Evolutionary conservation across 2,329 filamentous ascomycete genomes (phyloP).

Genomic region (Botryotinia narcissicola): DNA sequence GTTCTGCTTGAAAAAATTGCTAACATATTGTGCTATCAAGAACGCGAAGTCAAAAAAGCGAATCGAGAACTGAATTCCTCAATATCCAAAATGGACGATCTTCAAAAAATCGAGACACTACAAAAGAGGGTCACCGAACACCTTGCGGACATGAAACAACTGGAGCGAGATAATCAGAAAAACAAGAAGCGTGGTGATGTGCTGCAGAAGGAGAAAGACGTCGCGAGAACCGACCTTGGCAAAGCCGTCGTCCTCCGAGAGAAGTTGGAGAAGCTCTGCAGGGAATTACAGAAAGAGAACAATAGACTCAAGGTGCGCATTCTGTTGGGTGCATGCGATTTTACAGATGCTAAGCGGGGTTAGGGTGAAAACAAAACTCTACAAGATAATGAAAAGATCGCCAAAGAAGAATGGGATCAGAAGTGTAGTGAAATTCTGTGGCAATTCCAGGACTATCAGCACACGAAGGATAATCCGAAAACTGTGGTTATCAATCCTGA

Average conservation of each 20-base stretch:
- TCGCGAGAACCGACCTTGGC: slow-evolving; percentile 79
- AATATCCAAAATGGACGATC: slow-evolving; percentile 85
- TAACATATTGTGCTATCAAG: slow-evolving; percentile 48
- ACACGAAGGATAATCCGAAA: slow-evolving; percentile 79
- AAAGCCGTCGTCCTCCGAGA: slow-evolving; percentile 91
- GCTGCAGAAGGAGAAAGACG: slow-evolving; percentile 94
- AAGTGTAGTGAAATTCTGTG: slow-evolving; percentile 77
- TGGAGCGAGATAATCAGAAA: slow-evolving; percentile 91
- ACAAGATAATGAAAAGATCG: slow-evolving; percentile 80
- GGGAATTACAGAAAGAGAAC: slow-evolving; percentile 94
- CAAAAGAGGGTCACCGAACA: slow-evolving; percentile 90
- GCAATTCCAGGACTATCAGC: slow-evolving; percentile 85
- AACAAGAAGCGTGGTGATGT: slow-evolving; percentile 94
- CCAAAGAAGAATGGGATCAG: slow-evolving; percentile 78
- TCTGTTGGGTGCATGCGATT: slow-evolving; percentile 8
- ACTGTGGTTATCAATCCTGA: slow-evolving; percentile 81
- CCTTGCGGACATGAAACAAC: slow-evolving; percentile 88
- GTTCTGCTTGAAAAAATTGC: slow-evolving; percentile 18
- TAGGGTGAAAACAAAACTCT: slow-evolving; percentile 92
- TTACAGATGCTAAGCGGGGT: slow-evolving; percentile 25
- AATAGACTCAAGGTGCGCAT: slow-evolving; percentile 86
- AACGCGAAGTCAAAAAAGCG: slow-evolving; percentile 90
- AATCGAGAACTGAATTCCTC: slow-evolving; percentile 87
- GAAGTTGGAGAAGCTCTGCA: slow-evolving; percentile 92
- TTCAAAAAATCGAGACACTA: slow-evolving; percentile 87